phyloP scores from a whole-genome alignment of 176 grass and related monocot genomes.

The barley (Hordeum vulgare) region DNA sequence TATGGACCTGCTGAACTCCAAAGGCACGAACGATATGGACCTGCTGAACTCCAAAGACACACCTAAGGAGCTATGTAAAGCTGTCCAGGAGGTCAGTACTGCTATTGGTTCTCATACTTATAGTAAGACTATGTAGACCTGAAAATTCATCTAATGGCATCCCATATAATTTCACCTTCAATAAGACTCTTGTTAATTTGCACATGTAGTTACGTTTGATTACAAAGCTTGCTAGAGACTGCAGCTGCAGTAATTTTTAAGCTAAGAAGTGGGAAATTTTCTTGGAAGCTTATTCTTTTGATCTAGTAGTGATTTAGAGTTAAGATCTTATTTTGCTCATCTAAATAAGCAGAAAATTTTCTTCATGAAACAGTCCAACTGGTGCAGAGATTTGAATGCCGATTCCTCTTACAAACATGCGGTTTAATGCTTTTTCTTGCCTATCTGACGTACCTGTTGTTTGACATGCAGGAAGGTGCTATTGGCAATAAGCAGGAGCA shows the following conservation, averaged over 20 bases:
- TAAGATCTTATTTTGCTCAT: not conserved
- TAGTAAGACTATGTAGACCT: not conserved
- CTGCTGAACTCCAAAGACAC: not conserved
- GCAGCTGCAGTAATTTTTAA: not conserved
- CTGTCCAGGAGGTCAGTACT: conserved; percentile 5
- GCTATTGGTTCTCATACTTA: not conserved
- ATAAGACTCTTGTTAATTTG: not conserved
- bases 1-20: not conserved
- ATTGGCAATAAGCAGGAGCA: not conserved
- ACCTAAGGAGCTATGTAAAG: not conserved
- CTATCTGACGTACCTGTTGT: not conserved
- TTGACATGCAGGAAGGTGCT: not conserved
- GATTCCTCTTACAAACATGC: not conserved
- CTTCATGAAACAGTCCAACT: not conserved
- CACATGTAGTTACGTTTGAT: not conserved
- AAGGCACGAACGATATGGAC: not conserved
- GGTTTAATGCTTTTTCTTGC: not conserved
- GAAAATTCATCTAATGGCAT: not conserved
- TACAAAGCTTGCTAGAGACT: not conserved
- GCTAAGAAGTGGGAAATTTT: not conserved
- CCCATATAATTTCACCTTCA: not conserved
- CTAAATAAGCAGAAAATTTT: not conserved
- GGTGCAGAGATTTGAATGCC: not conserved
- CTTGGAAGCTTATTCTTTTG: not conserved
- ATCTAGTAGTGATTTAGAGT: not conserved